A percentile compares a stretch with the other conserved stretches of the same genome.
Conservation (phyloP, 345 rosid species). For the Citrus hindsii region DNA sequence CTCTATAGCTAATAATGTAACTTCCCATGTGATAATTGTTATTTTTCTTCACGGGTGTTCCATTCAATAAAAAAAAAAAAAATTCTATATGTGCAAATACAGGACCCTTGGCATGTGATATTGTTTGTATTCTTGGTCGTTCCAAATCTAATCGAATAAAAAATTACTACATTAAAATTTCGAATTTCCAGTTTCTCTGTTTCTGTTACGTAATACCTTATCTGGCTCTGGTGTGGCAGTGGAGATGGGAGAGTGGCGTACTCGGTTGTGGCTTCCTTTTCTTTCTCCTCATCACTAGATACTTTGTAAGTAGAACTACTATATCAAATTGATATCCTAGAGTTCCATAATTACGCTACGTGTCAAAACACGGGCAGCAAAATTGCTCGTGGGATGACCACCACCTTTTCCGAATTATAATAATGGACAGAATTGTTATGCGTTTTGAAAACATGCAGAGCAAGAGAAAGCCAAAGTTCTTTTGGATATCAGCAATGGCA, state of each 20-base stretch:
- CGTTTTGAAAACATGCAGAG: constrained; percentile 36
- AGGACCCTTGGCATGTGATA: no score
- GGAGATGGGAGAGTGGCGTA: constrained; percentile 92
- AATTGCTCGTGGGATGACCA: no score
- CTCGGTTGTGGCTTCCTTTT: constrained; percentile 76
- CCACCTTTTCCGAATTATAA: no score
- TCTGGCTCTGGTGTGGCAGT: constrained; percentile 42
- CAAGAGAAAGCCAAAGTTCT: constrained; percentile 70
- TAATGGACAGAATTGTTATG: no score
- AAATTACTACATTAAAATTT: not conserved
- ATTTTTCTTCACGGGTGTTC: constrained; percentile 32
- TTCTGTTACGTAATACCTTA: not conserved
- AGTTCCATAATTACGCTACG: no score
- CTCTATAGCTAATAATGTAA: not conserved
- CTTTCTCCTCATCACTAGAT: constrained; percentile 64
- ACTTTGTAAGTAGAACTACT: constrained; percentile 48
- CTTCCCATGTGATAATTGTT: constrained; percentile 16
- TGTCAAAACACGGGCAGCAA: no score
- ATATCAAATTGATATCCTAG: not conserved
- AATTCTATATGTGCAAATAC: no score
- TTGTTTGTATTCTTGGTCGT: not conserved
- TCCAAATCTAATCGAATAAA: not conserved
- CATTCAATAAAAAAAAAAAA: not conserved
- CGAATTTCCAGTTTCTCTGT: not conserved
- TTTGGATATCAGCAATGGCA: constrained; percentile 93